Base-by-base conservation (phyloP, 306 rosid species). In the Hippophae tibetana region DNA sequence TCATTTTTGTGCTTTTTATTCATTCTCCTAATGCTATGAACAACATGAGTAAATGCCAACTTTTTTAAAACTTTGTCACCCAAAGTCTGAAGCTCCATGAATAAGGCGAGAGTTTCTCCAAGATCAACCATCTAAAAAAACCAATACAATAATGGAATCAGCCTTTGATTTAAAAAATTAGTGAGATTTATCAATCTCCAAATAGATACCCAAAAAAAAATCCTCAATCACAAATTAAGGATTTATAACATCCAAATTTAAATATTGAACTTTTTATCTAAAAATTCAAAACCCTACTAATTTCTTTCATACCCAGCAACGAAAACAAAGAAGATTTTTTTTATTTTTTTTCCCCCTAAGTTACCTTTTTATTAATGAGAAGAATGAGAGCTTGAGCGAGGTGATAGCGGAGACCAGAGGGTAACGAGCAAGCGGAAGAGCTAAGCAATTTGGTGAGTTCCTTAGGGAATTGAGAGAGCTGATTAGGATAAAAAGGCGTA, bases 51-150 rank as follows among this genome's bases (percentile, higher is more conserved):
- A 68, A 79, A 90, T 1, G 92, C 87, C 76, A 90, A 43, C 56
- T 79, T 71, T 56, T 71, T 81, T 55, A 90, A 56, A 23, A 52
- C 59, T 42, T 69, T 83, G 58, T 83, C 96, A 5, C 80, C 95
- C 14, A 83, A 70, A 27, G 79, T 79, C 86, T 90, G 98, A 49
- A 87, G 76, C 58, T 87, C 95, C 95, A 87, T 72, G 72, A 90
- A 87, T 87, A 90, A 74, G 0, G 72, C 64, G 25, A 85, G 74
- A 43, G 78, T 87, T 38, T 83, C 92, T 51, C 72, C 79, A 58
- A 83, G 57, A 64, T 72, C 84, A 25, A 87, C 73, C 72, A 76
- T 68, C 96, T 90, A 67, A 40, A 12, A 31, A 51, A 53, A 66
- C 60, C 58, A 57, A 49, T 41, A 43, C 8, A 61, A 5, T 31